Evolutionary conservation across 257 asterid species (phyloP), one percentile per base, ranked within the genome.

Genomic region (Ballota nigra): DNA sequence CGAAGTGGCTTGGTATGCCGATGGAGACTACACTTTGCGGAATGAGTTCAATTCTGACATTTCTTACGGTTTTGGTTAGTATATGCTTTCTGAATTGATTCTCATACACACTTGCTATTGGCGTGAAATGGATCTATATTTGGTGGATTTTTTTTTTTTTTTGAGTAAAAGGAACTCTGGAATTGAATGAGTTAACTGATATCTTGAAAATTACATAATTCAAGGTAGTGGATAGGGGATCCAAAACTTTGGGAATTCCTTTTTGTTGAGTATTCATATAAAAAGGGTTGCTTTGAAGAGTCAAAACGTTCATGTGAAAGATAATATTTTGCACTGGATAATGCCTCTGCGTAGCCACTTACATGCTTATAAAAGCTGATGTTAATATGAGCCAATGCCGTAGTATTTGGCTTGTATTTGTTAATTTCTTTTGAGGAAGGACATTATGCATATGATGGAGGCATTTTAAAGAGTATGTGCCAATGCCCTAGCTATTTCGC

Each of bases 1-100:
- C 31, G 97, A 86, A 75, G 77, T 80, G 40, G 96, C 96, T 68
- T 92, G 97, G 97, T 92, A 89, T 76, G 96, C 96, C 7, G 97
- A 92, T 70, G 97, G 97, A 36, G 96, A 92, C 75, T 61, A 55
- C 51, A 82, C 92, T 4, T 84, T 89, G 13, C 87, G 96, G 62
- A 92, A 83, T 55, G 98, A 92, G 87, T 75, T 75, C 78, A 83
- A 84, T 86, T 31, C 96, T 11, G 84, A 84, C 67, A 77, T 85
- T 73, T 82, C 83, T 5, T 89, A 83, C 72, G 76, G 77, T 45
- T 92, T 84, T 76, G 98, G 98, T 92, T 71, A 51, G 84, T 76
- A 5, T 71, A 24, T 70, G 67, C 34, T 66, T n/a, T 66, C 66
- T 70, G 52, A 8, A 33, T 7, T 29, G 7, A 0, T 20, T 24